These are phyloP conservation scores for Talaromyces wortmannii DNA, from an alignment of 495 filamentous ascomycete genomes.

Conservation along the genomic window DNA sequence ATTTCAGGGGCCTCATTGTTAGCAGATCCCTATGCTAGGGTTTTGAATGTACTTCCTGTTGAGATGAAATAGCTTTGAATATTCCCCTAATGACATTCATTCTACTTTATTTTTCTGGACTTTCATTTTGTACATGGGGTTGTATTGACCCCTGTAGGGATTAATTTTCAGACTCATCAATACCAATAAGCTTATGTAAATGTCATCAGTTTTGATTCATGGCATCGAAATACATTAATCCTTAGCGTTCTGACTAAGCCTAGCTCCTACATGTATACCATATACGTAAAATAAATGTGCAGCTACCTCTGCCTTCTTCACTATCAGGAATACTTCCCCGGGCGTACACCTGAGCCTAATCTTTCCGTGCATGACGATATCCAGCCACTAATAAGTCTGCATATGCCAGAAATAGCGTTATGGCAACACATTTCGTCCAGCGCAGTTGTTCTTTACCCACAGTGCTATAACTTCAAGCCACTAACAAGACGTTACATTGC, in stretches of 20 bases:
- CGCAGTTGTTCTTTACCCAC: no score
- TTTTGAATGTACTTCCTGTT: neutral
- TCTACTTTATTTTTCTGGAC: neutral
- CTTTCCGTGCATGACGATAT: neutral
- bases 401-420: neutral
- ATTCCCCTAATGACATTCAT: neutral
- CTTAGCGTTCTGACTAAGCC: neutral
- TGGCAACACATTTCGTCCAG: no score
- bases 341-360: neutral
- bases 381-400: neutral
- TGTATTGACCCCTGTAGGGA: neutral
- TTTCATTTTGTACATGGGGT: neutral
- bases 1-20: neutral
- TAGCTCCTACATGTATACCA: no score
- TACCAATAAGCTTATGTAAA: neutral
- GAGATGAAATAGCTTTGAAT: neutral
- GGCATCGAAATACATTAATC: neutral
- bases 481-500: no score
- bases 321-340: no score
- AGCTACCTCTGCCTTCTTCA: no score
- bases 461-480: no score
- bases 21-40: neutral
- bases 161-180: neutral
- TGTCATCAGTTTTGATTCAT: neutral
- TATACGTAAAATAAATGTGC: no score